A percentile compares a stretch with the other conserved stretches of the same genome.
Evolutionary conservation across 805 yeast species (phyloP).

Genomic region (Saturnispora dispora): DNA sequence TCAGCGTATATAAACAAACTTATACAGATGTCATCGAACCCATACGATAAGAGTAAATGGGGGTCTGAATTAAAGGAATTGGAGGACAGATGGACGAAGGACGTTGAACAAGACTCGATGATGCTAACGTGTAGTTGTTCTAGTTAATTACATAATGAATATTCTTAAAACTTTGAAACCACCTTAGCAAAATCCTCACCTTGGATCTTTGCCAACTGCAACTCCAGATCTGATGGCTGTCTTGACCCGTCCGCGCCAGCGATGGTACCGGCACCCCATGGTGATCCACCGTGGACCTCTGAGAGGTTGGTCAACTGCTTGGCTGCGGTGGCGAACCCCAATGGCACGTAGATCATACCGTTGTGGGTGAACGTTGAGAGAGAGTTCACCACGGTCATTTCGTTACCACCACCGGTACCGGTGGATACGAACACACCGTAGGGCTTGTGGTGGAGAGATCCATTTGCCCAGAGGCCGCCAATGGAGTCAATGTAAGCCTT

Average conservation of each 20-base stretch:
- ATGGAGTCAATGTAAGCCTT: slow-evolving; percentile 69
- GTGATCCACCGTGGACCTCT: slow-evolving; percentile 70
- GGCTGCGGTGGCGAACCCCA: slow-evolving; percentile 57
- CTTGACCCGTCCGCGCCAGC: slow-evolving; percentile 77
- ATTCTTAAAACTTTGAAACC: slow-evolving; percentile 22
- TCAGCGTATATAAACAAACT: slow-evolving; percentile 45
- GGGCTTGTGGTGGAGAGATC: slow-evolving; percentile 64
- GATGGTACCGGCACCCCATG: slow-evolving; percentile 81
- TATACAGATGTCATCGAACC: slow-evolving; percentile 62
- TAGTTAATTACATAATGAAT: slow-evolving; percentile 10
- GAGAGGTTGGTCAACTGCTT: slow-evolving; percentile 44
- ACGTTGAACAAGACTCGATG: slow-evolving; percentile 46
- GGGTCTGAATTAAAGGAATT: slow-evolving; percentile 53
- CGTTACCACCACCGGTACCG: slow-evolving; percentile 84
- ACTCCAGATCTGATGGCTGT: slow-evolving; percentile 53
- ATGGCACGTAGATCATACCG: slow-evolving; percentile 72
- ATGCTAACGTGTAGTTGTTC: slow-evolving; percentile 67
- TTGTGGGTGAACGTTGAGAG: slow-evolving; percentile 65
- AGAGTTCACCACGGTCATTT: slow-evolving; percentile 55
- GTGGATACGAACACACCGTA: slow-evolving; percentile 68
- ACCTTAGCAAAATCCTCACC: slow-evolving; percentile 55
- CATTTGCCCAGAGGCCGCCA: slow-evolving; percentile 72
- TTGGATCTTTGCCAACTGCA: slow-evolving; percentile 53
- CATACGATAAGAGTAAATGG: slow-evolving; percentile 63
- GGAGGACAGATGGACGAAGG: slow-evolving; percentile 48